Percentiles rank a stretch among this genome's conserved stretches.
phyloP scores from a whole-genome alignment of 176 grass and related monocot genomes.

The Chrysopogon serrulatus region DNA sequence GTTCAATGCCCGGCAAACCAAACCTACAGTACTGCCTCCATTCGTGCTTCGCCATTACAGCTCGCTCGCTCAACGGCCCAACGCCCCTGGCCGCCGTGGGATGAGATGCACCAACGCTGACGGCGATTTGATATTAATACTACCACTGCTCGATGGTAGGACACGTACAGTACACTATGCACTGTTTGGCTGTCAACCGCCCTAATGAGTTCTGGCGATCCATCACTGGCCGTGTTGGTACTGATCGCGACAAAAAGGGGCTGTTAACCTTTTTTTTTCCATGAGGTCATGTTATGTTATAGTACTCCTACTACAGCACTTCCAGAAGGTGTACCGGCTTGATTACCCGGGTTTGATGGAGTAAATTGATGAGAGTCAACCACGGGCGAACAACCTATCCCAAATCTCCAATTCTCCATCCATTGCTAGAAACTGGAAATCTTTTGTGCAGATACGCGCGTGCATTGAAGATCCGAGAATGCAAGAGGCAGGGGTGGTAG shows the following conservation, averaged over 20 bases:
- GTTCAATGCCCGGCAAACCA: not conserved
- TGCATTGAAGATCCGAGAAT: not conserved
- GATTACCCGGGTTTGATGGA: not conserved
- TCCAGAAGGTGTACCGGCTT: not conserved
- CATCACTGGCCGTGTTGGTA: not conserved
- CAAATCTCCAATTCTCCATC: not conserved
- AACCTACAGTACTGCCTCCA: not conserved
- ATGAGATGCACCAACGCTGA: not conserved
- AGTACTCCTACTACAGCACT: not conserved
- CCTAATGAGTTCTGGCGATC: not conserved
- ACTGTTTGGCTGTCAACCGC: not conserved
- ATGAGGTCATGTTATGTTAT: not conserved
- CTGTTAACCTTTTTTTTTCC: not conserved
- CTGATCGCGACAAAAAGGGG: not conserved
- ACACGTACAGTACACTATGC: not conserved
- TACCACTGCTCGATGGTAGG: not conserved
- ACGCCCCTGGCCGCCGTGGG: not conserved
- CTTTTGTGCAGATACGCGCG: not conserved
- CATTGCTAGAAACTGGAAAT: not conserved
- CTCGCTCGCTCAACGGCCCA: slow-evolving; percentile 6
- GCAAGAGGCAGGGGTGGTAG: not conserved
- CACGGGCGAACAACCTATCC: not conserved
- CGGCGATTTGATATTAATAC: not conserved
- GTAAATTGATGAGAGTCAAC: not conserved
- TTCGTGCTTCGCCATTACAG: not conserved